Evolutionary conservation across 306 rosid genomes (phyloP), one percentile per base, ranked within the genome.

Genomic region (Rubus idaeus): DNA sequence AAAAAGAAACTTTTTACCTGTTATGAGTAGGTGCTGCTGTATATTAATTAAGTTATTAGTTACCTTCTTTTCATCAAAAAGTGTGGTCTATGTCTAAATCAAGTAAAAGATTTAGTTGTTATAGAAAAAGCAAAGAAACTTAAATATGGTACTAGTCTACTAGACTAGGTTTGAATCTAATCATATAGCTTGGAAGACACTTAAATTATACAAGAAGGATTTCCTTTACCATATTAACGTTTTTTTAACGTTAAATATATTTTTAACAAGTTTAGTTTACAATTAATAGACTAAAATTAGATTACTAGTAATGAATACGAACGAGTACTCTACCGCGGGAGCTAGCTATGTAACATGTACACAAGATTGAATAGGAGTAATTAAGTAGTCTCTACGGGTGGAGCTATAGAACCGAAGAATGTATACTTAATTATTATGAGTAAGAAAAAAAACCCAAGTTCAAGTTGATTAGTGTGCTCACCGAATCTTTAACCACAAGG

Each of bases 401-500:
- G 49, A 45, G 49, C 49, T 45, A 45, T 45, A 1, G 4, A 51
- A 3, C 18, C 5, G 16, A 51, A 51, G 10, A 51, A 13, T 61
- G 67, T 12, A 37, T 13, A 26, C 66, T 60, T 10, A 5, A 26
- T 37, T 13, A 6, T 13, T 7, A 63, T 13, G 45, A 61, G 45
- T 37, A 37, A 63, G 42, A 5, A 61, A 18, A 23, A 67, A 23
- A 67, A 5, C 51, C 5, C 4, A 66, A 53, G 5, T 13, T 53
- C 39, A 7, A 3, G 50, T 44, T 47, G 45, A 63, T 5, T 14
- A 78, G 63, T 67, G 77, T 21, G 78, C 94, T 85, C 65, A 92
- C 99, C 85, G 97, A 73, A 55, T 91, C 87, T 83, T 96, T 89
- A 78, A 93, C 98, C 0, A 90, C 97, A 1, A 96, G 81, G 70